A percentile compares a stretch with the other conserved stretches of the same genome.
Conservation (phyloP, 192 early-diverging fungal genomes). For the Polychytrium aggregatum region DNA sequence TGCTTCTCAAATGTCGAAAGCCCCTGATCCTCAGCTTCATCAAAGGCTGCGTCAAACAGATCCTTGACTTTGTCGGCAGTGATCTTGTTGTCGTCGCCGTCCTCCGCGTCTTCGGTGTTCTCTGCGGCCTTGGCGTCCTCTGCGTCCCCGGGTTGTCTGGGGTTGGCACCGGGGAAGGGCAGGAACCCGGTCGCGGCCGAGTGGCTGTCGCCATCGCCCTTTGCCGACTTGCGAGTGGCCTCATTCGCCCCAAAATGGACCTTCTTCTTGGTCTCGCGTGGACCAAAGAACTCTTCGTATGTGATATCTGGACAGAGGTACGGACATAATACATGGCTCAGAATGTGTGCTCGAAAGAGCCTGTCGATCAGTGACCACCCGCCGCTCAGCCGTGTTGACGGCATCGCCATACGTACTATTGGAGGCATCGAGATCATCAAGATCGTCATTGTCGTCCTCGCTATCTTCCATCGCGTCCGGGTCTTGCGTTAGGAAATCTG, state of each 20-base stretch:
- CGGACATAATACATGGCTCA: too few species aligned
- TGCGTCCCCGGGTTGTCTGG: not conserved
- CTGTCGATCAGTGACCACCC: too few species aligned
- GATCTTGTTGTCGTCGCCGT: conserved; percentile 10
- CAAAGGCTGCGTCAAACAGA: conserved; percentile 46
- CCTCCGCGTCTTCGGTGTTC: conserved; percentile 27
- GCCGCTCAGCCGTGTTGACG: too few species aligned
- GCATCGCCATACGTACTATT: too few species aligned
- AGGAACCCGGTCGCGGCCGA: too few species aligned
- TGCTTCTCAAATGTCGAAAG: conserved; percentile 71
- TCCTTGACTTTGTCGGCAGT: conserved; percentile 31
- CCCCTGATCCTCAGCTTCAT: conserved; percentile 32
- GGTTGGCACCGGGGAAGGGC: too few species aligned
- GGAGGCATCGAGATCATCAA: too few species aligned
- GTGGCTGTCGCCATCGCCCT: too few species aligned
- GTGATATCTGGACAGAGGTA: conserved; percentile 64
- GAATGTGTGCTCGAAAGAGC: too few species aligned
- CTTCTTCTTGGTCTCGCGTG: conserved; percentile 25
- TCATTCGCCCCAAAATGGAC: too few species aligned
- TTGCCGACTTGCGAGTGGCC: too few species aligned
- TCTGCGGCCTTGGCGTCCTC: not conserved
- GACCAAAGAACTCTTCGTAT: conserved; percentile 78
- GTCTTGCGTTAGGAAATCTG: too few species aligned
- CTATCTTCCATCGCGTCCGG: conserved; percentile 11
- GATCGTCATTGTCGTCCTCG: conserved; percentile 54